Base-by-base conservation (phyloP, 768 basidiomycete species). In the Serendipita sp. region DNA sequence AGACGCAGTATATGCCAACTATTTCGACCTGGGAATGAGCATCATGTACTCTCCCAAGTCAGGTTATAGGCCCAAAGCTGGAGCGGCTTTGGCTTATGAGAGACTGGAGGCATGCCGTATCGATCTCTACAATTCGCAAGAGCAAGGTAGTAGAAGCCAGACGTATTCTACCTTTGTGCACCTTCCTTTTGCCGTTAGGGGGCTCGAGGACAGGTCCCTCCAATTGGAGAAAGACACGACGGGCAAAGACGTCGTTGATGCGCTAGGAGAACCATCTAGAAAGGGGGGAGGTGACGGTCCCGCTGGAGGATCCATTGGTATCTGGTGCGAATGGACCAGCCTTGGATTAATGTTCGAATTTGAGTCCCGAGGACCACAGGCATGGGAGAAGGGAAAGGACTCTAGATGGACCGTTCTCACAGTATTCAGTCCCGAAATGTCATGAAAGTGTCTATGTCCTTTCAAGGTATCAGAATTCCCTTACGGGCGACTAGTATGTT, bases 271-370 rank as follows among this genome's bases (percentile, higher is more conserved):
- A 72, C 94, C 94, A 4, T 82, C 82, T 69, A 78, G 89, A 65
- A 98, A 96, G 71, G 94, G 94, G 4, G 92, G 93, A 22, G 93
- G 94, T 1, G 76, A 82, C 7, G 90, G 90, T 0, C 89, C 90
- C 13, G 86, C 85, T 22, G 82, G 83, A 1, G 88, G 88, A 42
- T 90, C 86, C 33, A 88, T 95, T 67, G 85, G 85, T 30, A 90
- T 95, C 66, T 96, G 91, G 90, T 88, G 91, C 66, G 91, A 96
- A 72, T 96, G 92, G 93, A 78, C 82, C 28, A 79, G 75, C 67
- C 80, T 85, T 64, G 90, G 89, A 1, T 70, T 92, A 38, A 89
- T 92, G 88, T 79, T 90, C 13, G 90, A 92, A 68, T 89, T 90
- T 53, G 82, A 88, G 64, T 83, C 86, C 13, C 80, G 79, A 63